Evolutionary conservation across 2,329 filamentous ascomycete genomes (phyloP).

Genomic region (Paracoccidioides lutzii): DNA sequence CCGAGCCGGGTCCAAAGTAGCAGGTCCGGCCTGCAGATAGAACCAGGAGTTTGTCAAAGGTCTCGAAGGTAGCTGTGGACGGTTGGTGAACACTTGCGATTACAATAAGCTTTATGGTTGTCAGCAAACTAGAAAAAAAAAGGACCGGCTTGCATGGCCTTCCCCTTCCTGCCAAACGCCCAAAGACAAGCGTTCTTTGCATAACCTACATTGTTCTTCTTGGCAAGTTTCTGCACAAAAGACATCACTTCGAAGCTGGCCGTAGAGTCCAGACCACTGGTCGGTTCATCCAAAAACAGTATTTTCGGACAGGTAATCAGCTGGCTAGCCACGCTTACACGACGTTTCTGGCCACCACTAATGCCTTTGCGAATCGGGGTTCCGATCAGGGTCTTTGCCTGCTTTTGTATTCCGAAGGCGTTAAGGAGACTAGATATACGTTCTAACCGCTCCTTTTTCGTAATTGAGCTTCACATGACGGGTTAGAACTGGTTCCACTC

Average conservation of each 20-base stretch:
- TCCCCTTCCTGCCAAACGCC: not conserved
- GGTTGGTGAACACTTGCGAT: slow-evolving; percentile 79
- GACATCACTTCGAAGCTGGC: slow-evolving; percentile 64
- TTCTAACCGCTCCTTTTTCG: slow-evolving; percentile 45
- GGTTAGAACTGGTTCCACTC: not conserved
- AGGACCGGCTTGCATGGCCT: too few species aligned
- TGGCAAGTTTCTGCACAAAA: slow-evolving; percentile 55
- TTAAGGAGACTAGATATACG: slow-evolving; percentile 55
- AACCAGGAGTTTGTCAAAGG: slow-evolving; percentile 68
- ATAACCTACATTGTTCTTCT: slow-evolving; percentile 47
- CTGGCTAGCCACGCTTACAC: slow-evolving; percentile 66
- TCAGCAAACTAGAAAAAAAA: not conserved
- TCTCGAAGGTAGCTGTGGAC: slow-evolving; percentile 62
- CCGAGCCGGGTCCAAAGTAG: slow-evolving; percentile 55
- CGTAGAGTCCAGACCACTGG: slow-evolving; percentile 67
- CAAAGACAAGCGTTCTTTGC: not conserved
- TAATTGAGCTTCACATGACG: slow-evolving; percentile 21
- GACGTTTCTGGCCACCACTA: slow-evolving; percentile 71
- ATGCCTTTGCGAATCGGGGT: slow-evolving; percentile 74
- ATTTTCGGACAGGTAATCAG: slow-evolving; percentile 71
- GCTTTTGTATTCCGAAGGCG: slow-evolving; percentile 59
- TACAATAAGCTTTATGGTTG: slow-evolving; percentile 48
- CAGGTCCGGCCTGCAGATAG: slow-evolving; percentile 58
- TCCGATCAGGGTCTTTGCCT: slow-evolving; percentile 60
- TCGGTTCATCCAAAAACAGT: slow-evolving; percentile 73